Percentiles rank a stretch among this genome's conserved stretches.
Evolutionary conservation across 805 yeast genomes (phyloP).

Genomic region (Wickerhamia fluorescens): DNA sequence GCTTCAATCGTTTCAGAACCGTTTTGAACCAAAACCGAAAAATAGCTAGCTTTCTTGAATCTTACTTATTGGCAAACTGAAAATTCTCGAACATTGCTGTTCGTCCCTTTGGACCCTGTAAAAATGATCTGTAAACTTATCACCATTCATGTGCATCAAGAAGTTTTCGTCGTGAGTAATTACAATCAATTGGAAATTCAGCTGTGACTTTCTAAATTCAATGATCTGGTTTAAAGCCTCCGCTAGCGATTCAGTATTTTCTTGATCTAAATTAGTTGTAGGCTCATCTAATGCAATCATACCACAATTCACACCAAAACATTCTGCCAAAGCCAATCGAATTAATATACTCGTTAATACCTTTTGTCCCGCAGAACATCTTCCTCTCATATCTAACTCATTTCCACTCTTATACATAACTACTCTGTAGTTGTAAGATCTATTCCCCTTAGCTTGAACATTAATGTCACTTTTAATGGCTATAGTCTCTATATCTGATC

Average conservation of each 20-base stretch:
- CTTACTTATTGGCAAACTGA: slow-evolving; percentile 34
- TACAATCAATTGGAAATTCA: slow-evolving; percentile 88
- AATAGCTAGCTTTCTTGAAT: slow-evolving; percentile 20
- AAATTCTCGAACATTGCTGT: slow-evolving; percentile 73
- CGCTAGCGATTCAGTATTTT: slow-evolving; percentile 84
- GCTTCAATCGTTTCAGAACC: too few relatives aligned
- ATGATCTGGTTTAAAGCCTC: slow-evolving; percentile 70
- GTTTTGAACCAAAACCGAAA: neutral
- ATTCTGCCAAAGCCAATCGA: slow-evolving; percentile 86
- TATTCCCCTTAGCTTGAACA: slow-evolving; percentile 39
- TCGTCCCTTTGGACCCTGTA: slow-evolving; percentile 76
- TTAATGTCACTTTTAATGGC: slow-evolving; percentile 76
- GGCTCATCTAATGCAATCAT: slow-evolving; percentile 97
- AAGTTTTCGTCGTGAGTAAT: slow-evolving; percentile 96
- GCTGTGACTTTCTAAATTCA: slow-evolving; percentile 64
- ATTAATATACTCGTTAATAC: slow-evolving; percentile 89
- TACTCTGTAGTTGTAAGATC: slow-evolving; percentile 86
- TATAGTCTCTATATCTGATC: slow-evolving; percentile 91
- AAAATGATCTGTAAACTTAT: slow-evolving; percentile 79
- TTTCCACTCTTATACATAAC: slow-evolving; percentile 91
- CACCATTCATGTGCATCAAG: slow-evolving; percentile 76
- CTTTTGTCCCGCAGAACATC: slow-evolving; percentile 97
- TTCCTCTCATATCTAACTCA: slow-evolving; percentile 95
- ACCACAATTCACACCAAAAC: slow-evolving; percentile 93
- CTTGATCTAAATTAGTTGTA: slow-evolving; percentile 88